Percentiles rank a stretch among this genome's conserved stretches.
phyloP scores from a whole-genome alignment of 1,284 basidiomycete genomes.

The Microstroma glucosiphilum region DNA sequence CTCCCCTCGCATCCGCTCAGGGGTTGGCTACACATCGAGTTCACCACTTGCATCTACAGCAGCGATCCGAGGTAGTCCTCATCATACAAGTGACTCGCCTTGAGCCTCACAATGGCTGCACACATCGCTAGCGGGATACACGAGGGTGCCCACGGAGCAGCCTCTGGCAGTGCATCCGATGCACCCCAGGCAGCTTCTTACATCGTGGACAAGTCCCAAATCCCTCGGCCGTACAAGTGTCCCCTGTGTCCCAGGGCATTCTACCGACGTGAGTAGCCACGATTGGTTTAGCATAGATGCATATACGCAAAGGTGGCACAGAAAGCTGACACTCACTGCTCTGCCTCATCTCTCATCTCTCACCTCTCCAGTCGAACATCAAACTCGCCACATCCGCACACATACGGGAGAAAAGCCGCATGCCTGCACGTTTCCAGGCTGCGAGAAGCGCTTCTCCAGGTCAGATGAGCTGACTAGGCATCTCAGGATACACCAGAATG shows the following conservation, averaged over 20 bases:
- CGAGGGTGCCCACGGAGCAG: no score
- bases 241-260: constrained; percentile 48
- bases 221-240: constrained; percentile 49
- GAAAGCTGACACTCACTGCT: neutral
- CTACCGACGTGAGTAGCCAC: constrained; percentile 25
- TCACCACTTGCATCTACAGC: no score
- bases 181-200: constrained; percentile 6
- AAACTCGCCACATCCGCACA: constrained; percentile 95
- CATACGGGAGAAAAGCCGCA: constrained; percentile 98
- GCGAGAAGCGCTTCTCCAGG: constrained; percentile 95
- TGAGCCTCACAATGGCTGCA: no score
- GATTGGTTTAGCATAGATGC: constrained; percentile 19
- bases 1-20: no score
- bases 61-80: no score
- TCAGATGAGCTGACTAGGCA: constrained; percentile 96
- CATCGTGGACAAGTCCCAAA: constrained; percentile 46
- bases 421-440: constrained; percentile 82
- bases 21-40: no score
- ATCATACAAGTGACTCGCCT: no score
- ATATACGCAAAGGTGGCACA: neutral
- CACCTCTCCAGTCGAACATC: constrained; percentile 32
- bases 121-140: no score
- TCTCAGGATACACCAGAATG: constrained; percentile 74
- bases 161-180: neutral
- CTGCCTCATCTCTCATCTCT: neutral